Conservation (phyloP, 495 filamentous ascomycete genomes). For the Coniosporium apollinis region DNA sequence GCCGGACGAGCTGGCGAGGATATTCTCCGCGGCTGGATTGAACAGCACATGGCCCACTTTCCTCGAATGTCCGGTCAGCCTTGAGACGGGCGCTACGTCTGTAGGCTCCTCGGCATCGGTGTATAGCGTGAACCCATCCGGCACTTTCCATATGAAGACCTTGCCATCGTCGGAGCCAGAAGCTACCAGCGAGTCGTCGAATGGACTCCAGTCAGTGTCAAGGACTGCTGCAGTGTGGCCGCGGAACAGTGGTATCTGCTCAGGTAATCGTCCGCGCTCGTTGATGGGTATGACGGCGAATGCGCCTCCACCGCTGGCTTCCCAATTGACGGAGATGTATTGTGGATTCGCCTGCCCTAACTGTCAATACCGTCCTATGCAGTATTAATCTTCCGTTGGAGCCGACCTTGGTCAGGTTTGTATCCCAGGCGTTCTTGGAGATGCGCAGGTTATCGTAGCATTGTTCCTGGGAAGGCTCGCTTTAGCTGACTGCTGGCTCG, state of each 20-base stretch:
- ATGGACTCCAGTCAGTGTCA: conserved; percentile 97
- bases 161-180: conserved; percentile 95
- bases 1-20: conserved; percentile 87
- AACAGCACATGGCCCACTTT: conserved; percentile 96
- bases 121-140: conserved; percentile 67
- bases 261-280: conserved; percentile 76
- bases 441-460: conserved; percentile 94
- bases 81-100: conserved; percentile 65
- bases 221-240: conserved; percentile 90
- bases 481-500: background rate
- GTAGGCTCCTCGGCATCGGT: conserved; percentile 67
- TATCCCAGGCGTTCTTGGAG: conserved; percentile 97
- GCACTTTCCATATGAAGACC: conserved; percentile 91
- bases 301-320: conserved; percentile 87
- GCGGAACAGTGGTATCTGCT: conserved; percentile 85
- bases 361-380: conserved; percentile 4
- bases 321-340: conserved; percentile 96
- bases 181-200: conserved; percentile 81
- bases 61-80: conserved; percentile 65
- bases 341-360: conserved; percentile 67
- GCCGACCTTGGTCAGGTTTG: conserved; percentile 84
- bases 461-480: conserved; percentile 39
- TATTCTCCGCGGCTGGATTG: conserved; percentile 89
- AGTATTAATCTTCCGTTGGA: background rate
- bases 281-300: conserved; percentile 90